Evolutionary conservation across 495 filamentous ascomycete genomes (phyloP), one percentile per base, ranked within the genome.

Genomic region (Aspergillus taichungensis): DNA sequence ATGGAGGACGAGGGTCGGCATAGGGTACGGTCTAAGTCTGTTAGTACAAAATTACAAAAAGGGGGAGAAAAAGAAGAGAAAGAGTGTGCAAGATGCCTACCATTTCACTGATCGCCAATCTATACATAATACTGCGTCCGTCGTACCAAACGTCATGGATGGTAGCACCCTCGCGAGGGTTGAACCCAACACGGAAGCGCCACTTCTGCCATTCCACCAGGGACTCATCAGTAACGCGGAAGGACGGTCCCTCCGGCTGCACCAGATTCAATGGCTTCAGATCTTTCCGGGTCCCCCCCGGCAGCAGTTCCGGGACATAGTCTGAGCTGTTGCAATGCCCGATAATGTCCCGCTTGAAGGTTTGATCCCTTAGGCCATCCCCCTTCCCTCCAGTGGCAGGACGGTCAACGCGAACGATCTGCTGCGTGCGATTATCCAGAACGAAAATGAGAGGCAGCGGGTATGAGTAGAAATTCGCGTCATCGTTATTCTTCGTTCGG

Each of bases 361-460:
- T 65, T 28, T 69, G 56, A 14, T 73, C 66, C 0, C 37, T 46
- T 5, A 69, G 45, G 0, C 61, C 63, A 13, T 72, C 66, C 6
- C 63, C 66, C 29, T 69, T 68, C 1, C 65, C 65, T 14, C 73
- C 73, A 0, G 70, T 77, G 0, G 73, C 69, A 6, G 71, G 67
- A 38, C 67, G 58, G 42, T 77, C 73, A 27, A 77, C 68, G 0
- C 73, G 69, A 41, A 73, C 76, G 18, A 94, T 79, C 49, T 82
- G 74, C 60, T 78, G 72, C 0, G 77, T 83, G n/a, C 72, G 72
- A 0, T 77, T 75, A 52, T 82, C 80, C 50, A 94, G 69, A 14
- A 92, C 84, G 0, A 87, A 85, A 14, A 84, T 88, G 48, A 94
- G 74, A 6, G 82, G 75, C 6, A 92, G 67, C 0, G 88, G 88